Evolutionary conservation across 176 grass and related monocot genomes (phyloP), one percentile per base, ranked within the genome.

Genomic region (Rhipidocladum racemiflorum): DNA sequence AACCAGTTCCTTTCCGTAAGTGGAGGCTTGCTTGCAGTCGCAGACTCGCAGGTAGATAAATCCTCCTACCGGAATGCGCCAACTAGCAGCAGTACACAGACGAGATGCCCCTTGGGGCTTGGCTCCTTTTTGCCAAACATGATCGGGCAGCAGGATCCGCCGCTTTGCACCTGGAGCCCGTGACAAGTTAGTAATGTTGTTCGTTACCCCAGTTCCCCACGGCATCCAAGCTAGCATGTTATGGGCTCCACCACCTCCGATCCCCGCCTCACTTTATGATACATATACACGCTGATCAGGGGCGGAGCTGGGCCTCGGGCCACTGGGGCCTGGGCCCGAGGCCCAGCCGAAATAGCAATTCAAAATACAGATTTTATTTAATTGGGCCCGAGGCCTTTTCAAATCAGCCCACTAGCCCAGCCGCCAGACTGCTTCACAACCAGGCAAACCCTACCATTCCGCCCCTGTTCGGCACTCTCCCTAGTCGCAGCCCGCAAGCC

Each of bases 101-200:
- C 14, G 76, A 45, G 45, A 38, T 45, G 49, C 27, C 42, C 61
- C 14, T 17, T n/a, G n/a, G n/a, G n/a, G n/a, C n/a, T n/a, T n/a
- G 77, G 82, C 66, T 14, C n/a, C 60, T 59, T 74, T 82, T 74
- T 16, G 0, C 49, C 30, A 46, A 17, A 83, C 88, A 90, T 38
- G 48, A 86, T 90, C 79, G 24, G 15, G 79, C 74, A 59, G 83
- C 78, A 86, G 84, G 88, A 86, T 79, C 73, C 50, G 39, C 24
- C 0, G 77, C 77, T 35, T 69, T 79, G 84, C 79, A 78, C 73
- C 46, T 82, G 83, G 65, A 82, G 83, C 79, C 84, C 78, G 72
- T 79, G 79, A 86, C 61, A 87, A 83, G 88, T 53, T 67, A 86
- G n/a, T n/a, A n/a, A n/a, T n/a, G n/a, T n/a, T 7, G 88, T 77